Base-by-base conservation (phyloP, 345 rosid genomes). In the Angophora floribunda region DNA sequence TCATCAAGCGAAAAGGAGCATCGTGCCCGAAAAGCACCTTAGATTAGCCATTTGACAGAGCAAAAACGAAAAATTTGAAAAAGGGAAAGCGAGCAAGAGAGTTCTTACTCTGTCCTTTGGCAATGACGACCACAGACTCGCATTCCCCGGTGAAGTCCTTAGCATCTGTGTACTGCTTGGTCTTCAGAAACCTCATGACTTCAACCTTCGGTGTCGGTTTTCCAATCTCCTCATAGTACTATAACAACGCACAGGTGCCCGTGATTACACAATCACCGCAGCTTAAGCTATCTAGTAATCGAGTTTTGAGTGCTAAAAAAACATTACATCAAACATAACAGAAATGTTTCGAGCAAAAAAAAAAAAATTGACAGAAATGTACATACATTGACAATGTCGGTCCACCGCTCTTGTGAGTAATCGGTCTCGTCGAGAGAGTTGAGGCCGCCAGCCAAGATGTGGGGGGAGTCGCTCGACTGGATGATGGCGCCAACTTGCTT, bases 191-290 rank as follows among this genome's bases (percentile, higher is more conserved):
- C 88, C 94, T 95, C 98, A 97, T 96, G 79, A 97, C 99, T 79
- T 97, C 95, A 30, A 93, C 96, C 85, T 95, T 96, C 75, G 99
- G 99, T 45, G 94, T 91, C 63, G 99, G 99, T 93, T 97, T 97
- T 36, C 99, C 98, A 93, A 96, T 95, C 89, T 96, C 98, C 90
- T 97, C 98, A 53, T 97, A 95, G 88, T 95, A 97, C 99, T 97
- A 75, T 45, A 91, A 22, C 36, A 51, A 65, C 85, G 22, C 47
- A n/a, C 52, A 5, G 9, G 87, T 5, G 30, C 59, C 19, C 36
- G 7, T n/a, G 51, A 53, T 22, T 13, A 45, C 28, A 21, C 21
- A 36, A 21, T 78, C 15, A 10, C 28, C 32, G 0, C 7, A n/a
- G 55, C 57, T 86, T 51, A 57, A 50, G 44, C 67, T 26, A 86